A percentile compares a stretch with the other conserved stretches of the same genome.
phyloP scores from a whole-genome alignment of 2,329 filamentous ascomycete genomes.

The Trichoderma harzianum region DNA sequence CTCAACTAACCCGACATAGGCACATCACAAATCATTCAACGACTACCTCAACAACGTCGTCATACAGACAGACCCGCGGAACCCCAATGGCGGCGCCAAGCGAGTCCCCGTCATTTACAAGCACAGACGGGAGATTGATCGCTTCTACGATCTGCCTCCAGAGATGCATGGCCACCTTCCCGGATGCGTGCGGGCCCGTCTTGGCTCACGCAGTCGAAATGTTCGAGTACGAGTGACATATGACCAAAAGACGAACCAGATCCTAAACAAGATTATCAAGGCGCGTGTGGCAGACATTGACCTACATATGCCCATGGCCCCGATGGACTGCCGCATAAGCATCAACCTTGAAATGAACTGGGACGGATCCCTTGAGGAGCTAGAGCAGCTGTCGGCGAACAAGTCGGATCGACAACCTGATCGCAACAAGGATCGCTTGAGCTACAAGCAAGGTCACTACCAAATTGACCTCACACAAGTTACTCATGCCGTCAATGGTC shows the following conservation, averaged over 20 bases:
- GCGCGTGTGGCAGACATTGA: slow-evolving; percentile 84
- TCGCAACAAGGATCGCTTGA: slow-evolving; percentile 84
- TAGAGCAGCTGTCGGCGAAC: slow-evolving; percentile 41
- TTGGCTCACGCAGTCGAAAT: slow-evolving; percentile 47
- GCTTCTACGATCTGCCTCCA: slow-evolving; percentile 72
- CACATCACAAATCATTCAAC: slow-evolving; percentile 80
- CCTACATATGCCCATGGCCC: slow-evolving; percentile 70
- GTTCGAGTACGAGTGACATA: slow-evolving; percentile 62
- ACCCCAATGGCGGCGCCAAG: slow-evolving; percentile 40
- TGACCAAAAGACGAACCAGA: slow-evolving; percentile 66
- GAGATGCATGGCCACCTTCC: slow-evolving; percentile 59
- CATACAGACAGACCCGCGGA: slow-evolving; percentile 53
- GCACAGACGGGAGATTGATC: slow-evolving; percentile 79
- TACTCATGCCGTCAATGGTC: slow-evolving; percentile 44
- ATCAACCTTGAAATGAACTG: slow-evolving; percentile 93
- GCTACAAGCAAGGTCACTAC: slow-evolving; percentile 83
- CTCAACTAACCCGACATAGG: slow-evolving; percentile 42
- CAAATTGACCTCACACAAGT: slow-evolving; percentile 94
- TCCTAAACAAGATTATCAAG: slow-evolving; percentile 86
- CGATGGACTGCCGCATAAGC: slow-evolving; percentile 88
- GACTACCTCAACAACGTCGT: slow-evolving; percentile 74
- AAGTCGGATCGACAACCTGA: slow-evolving; percentile 48
- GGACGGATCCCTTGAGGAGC: slow-evolving; percentile 62
- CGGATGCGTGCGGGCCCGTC: slow-evolving; percentile 58
- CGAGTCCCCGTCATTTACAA: slow-evolving; percentile 71